These are phyloP conservation scores for Mycena sp. DNA, from an alignment of 1,284 basidiomycete species.

Conservation along the genomic window DNA sequence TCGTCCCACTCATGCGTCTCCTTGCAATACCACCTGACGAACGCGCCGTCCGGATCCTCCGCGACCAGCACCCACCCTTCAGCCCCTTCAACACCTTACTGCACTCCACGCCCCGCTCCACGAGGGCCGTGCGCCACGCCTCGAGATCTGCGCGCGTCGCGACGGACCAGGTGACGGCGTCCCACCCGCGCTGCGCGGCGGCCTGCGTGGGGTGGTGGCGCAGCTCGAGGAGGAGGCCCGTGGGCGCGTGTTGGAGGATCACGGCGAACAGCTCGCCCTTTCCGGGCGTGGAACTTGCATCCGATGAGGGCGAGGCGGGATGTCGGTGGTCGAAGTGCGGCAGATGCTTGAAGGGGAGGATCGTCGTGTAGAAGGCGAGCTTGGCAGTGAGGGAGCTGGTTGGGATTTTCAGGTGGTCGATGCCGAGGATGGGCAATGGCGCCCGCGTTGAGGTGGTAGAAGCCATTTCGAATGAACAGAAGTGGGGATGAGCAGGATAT, in stretches of 20 bases:
- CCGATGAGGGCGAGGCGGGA: no score
- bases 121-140: conserved; percentile 9
- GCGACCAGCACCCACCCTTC: conserved; percentile 15
- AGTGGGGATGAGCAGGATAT: no score
- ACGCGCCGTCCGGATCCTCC: conserved; percentile 16
- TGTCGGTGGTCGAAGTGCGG: conserved; percentile 8
- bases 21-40: conserved; percentile 15
- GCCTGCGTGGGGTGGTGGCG: conserved; percentile 8
- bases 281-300: no score
- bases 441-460: not conserved
- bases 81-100: conserved; percentile 9
- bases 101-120: not conserved
- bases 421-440: conserved; percentile 2
- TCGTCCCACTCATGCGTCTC: conserved; percentile 19
- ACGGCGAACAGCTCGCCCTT: conserved; percentile 12
- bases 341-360: conserved; percentile 16
- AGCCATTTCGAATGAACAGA: not conserved
- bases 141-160: conserved; percentile 12
- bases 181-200: conserved; percentile 10
- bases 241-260: conserved; percentile 8
- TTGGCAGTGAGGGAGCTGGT: conserved; percentile 1
- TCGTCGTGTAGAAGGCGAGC: conserved; percentile 11
- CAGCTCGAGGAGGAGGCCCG: conserved; percentile 7
- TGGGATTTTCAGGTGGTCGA: conserved; percentile 15
- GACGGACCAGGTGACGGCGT: conserved; percentile 16